Evolutionary conservation across 176 grass and related monocot genomes (phyloP), one percentile per base, ranked within the genome.

Genomic region (Oryza punctata): DNA sequence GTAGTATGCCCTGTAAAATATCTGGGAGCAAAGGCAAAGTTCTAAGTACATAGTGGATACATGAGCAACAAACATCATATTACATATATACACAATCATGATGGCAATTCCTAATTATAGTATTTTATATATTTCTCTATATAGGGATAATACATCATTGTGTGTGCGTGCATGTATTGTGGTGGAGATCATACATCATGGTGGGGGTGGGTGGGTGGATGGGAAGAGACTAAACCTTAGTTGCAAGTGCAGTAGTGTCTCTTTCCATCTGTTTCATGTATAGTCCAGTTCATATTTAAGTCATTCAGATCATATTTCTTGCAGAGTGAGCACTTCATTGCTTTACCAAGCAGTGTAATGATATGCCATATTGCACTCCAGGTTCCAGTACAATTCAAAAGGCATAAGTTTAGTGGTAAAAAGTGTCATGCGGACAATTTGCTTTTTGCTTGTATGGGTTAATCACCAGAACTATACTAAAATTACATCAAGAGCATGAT

Each of bases 1-100:
- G 81, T 99, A 23, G 89, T 92, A 84, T 96, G 91, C 61, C 96
- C 93, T 72, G 93, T 88, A 87, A 99, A 99, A 77, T 96, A 99
- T 90, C 96, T 99, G 84, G 26, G 77, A 87, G 40, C 59, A 65
- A 76, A 86, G 61, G 50, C 54, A 46, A 68, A 66, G 24, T 76
- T 30, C 1, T 70, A 76, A 67, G 77, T 28, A 70, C 19, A 68
- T 67, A 82, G 57, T 8, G 12, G 26, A 76, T 80, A 72, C 63
- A 80, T 76, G 57, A 82, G 44, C 49, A 73, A 65, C 43, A 78
- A 41, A 72, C 16, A 67, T 69, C 63, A 27, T 75, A 67, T 18
- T 69, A 67, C 73, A 72, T 74, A 29, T 69, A 47, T 8, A 80
- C 27, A 63, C 67, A 68, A 67, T 6, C 38, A 46, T 63, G 16